Conservation (phyloP, 306 rosid genomes). For the Castanospermum australe region DNA sequence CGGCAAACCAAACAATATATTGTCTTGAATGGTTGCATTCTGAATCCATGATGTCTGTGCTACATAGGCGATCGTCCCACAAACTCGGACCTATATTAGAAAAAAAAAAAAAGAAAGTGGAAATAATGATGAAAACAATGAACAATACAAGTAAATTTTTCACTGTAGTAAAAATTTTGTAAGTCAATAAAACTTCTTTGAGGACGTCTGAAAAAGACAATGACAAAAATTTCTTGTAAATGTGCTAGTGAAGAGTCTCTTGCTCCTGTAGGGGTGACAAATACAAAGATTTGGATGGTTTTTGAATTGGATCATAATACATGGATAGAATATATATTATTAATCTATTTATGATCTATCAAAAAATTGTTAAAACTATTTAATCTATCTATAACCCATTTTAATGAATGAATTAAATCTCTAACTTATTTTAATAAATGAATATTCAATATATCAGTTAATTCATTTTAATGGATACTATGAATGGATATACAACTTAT, state of each 20-base stretch:
- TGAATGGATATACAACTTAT: too few species aligned
- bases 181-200: neutral
- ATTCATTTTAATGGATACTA: too few species aligned
- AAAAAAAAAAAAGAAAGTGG: neutral
- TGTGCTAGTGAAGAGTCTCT: neutral
- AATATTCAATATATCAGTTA: too few species aligned
- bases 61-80: constrained; percentile 76
- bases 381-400: too few species aligned
- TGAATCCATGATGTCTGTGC: constrained; percentile 98
- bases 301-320: too few species aligned
- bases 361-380: too few species aligned
- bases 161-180: neutral
- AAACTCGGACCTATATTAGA: constrained; percentile 60
- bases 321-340: too few species aligned
- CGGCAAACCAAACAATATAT: constrained; percentile 75
- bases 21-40: constrained; percentile 81
- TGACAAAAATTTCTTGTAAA: neutral
- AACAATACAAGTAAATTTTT: neutral
- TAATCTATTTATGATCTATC: too few species aligned
- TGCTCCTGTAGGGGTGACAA: too few species aligned
- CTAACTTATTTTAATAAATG: too few species aligned
- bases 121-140: neutral
- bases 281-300: too few species aligned
- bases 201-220: neutral
- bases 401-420: too few species aligned